Evolutionary conservation across 2,329 filamentous ascomycete genomes (phyloP), one percentile per base, ranked within the genome.

Genomic region (Hirsutella minnesotensis): DNA sequence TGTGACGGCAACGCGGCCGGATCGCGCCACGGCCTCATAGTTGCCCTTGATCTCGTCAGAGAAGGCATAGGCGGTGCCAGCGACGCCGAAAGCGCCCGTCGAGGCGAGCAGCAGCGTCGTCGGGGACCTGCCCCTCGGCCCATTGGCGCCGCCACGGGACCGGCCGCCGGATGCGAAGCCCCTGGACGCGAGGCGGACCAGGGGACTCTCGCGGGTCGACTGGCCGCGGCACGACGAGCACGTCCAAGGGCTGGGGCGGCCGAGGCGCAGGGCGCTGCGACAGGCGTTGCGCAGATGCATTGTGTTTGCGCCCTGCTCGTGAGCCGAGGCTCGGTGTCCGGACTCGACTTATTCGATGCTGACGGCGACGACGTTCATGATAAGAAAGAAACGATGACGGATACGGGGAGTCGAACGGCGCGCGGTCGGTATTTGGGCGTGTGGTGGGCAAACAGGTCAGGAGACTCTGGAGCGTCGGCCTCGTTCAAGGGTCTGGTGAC

Each of bases 21-120:
- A 83, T 50, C 90, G 75, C 64, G 87, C 81, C 2, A 76, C 76
- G 10, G 86, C 84, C 41, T 81, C 77, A 57, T 86, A 90, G 29
- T 75, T 73, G 66, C 86, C 80, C 60, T 82, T 84, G 50, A 87
- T 79, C 51, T 94, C 80, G 58, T 82, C 77, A 22, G 69, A 69
- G 47, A 80, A 79, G 19, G 73, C 71, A 22, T 77, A 53, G 3
- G 65, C 61, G 7, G 67, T 65, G n/a, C 66, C 66, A 10, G 67
- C 65, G 9, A 68, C 62, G 3, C 66, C 72, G 18, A 67, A 71
- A n/a, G 64, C 69, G 15, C 73, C 70, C 2, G 67, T 63, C 5
- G 74, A 70, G 13, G 73, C 70, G 33, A 73, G 64, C 22, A 77
- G 55, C 15, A 75, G 53, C 9, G 58, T 49, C 38, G 56, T 53